A percentile compares a stretch with the other conserved stretches of the same genome.
These are phyloP conservation scores for Chenopodium formosanum DNA, from an alignment of 148 eudicot species.

Conservation along the genomic window DNA sequence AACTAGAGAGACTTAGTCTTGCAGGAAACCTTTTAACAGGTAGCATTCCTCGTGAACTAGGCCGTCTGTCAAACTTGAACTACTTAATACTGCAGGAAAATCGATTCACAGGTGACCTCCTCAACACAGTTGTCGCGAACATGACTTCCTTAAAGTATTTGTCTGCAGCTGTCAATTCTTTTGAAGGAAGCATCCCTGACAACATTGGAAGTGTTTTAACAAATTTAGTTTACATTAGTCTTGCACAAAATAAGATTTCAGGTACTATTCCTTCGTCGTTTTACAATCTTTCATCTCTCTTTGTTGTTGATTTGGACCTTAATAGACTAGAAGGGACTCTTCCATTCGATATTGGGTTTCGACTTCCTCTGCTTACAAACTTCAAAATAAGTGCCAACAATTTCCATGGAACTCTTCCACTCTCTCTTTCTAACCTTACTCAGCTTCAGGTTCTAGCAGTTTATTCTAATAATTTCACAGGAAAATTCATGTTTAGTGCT, in stretches of 20 bases:
- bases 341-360: no score
- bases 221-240: no score
- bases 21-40: neutral
- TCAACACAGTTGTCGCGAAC: neutral
- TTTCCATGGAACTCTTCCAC: no score
- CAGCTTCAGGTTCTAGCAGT: neutral
- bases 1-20: neutral
- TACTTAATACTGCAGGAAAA: neutral
- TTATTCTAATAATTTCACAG: slow-evolving; percentile 4
- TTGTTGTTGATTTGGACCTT: no score
- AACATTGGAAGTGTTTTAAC: neutral
- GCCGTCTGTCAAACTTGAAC: neutral
- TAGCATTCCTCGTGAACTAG: neutral
- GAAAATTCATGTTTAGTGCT: slow-evolving; percentile 15
- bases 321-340: no score
- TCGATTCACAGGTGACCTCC: neutral
- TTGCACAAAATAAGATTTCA: neutral
- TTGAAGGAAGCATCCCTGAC: neutral
- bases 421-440: neutral
- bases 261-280: neutral
- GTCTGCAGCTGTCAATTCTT: neutral
- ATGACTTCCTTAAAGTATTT: neutral
- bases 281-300: neutral
- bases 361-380: no score
- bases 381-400: no score